Evolutionary conservation across 2,329 filamentous ascomycete genomes (phyloP), one percentile per base, ranked within the genome.

Genomic region (Leptographium lundbergii): DNA sequence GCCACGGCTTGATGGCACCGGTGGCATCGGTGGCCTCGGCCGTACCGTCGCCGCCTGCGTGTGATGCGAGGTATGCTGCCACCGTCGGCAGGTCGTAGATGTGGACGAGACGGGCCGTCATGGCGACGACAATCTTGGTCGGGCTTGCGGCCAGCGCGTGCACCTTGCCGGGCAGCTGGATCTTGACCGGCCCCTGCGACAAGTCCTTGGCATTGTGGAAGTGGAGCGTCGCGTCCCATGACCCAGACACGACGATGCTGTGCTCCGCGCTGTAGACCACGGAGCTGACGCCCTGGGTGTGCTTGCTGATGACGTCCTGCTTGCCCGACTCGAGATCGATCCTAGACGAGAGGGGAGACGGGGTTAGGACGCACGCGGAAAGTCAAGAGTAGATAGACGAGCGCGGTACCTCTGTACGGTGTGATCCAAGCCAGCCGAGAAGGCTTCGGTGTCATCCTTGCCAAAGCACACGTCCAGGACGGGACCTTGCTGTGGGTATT

Each of bases 391-490:
- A 48, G 2, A 24, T 4, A 9, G 22, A 6, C 13, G 7, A 1
- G 17, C 32, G 17, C 27, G 74, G 66, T 67, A 91, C 87, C 77
- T 86, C 71, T 84, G 85, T 61, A 97, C 92, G 67, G 87, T 85
- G 80, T 87, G 89, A 72, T 97, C 92, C 72, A 96, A 76, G 45
- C 91, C 89, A 45, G 86, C 91, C 24, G 83, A 90, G 74, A 90
- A 99, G 50, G 92, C 87, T 71, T 91, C 89, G 67, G 86, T 81
- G 67, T 92, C 88, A 72, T 84, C 83, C 64, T 83, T 82, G 64
- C 92, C 92, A 68, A 95, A 99, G 73, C 91, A 96, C 22, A 94
- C 87, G 70, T 96, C 91, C 60, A 99, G 77, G 10, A 99, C 87
- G 0, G 94, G 91, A 9, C 89, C 89, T 61, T 85, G 82, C 71